These are phyloP conservation scores for Russula sp. DNA, from an alignment of 768 basidiomycete genomes.

Conservation along the genomic window DNA sequence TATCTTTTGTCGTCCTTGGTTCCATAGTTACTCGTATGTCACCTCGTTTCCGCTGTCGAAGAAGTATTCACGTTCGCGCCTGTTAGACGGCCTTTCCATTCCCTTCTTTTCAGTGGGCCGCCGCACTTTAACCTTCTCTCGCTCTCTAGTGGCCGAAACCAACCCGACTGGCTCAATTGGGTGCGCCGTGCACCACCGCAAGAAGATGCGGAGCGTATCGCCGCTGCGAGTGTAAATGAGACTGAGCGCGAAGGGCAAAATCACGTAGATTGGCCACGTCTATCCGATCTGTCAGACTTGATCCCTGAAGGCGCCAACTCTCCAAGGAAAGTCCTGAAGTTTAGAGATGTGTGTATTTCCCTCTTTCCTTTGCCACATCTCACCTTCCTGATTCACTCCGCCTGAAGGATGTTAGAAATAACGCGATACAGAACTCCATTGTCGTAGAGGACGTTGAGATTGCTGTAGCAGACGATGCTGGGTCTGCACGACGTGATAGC, in stretches of 20 bases:
- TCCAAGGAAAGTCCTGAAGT: neutral
- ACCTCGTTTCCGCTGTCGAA: neutral
- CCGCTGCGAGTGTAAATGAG: neutral
- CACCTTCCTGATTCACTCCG: conserved; percentile 2
- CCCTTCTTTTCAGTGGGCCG: conserved; percentile 47
- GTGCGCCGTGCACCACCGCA: conserved; percentile 22
- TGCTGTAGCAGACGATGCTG: neutral
- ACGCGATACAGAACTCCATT: neutral
- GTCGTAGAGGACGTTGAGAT: neutral
- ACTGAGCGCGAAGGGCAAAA: neutral
- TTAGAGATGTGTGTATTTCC: neutral
- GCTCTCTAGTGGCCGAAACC: conserved; percentile 10
- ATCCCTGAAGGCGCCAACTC: neutral
- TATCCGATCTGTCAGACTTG: neutral
- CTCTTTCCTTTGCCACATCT: neutral
- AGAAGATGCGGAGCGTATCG: neutral
- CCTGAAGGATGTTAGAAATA: neutral
- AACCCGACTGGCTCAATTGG: conserved; percentile 30
- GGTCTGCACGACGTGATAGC: neutral
- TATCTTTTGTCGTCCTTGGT: conserved; percentile 80
- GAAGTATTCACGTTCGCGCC: neutral
- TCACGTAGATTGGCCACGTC: neutral
- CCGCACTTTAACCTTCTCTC: conserved; percentile 12
- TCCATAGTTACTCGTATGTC: conserved; percentile 76
- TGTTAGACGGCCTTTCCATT: conserved; percentile 47